Conservation (phyloP, 306 rosid genomes). For the Albizia julibrissin region DNA sequence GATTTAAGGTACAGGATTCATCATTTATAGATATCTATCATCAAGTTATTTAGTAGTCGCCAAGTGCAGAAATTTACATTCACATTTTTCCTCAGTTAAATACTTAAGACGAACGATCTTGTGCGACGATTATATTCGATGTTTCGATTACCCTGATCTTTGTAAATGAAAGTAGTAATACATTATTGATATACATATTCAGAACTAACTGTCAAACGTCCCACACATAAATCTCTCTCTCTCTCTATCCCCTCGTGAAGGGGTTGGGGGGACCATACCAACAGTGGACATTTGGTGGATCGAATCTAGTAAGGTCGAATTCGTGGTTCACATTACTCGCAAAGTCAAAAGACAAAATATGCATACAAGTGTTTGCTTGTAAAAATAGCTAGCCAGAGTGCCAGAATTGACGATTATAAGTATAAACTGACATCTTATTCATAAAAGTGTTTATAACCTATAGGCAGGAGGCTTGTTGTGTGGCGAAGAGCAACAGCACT, state of each 20-base stretch:
- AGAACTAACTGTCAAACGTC: slow-evolving; percentile 14
- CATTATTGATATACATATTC: slow-evolving; percentile 13
- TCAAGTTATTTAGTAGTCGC: not conserved
- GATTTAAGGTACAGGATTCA: not conserved
- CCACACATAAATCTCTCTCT: not conserved
- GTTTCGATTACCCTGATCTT: not conserved
- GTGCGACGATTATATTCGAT: not conserved
- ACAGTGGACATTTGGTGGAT: not conserved
- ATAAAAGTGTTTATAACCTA: not conserved
- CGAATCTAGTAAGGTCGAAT: not conserved
- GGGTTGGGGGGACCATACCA: not conserved
- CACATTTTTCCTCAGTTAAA: not conserved
- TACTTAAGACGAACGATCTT: not conserved
- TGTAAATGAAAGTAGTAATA: slow-evolving; percentile 4
- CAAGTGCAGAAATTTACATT: not conserved
- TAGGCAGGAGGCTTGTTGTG: not conserved
- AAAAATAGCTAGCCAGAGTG: slow-evolving; percentile 19
- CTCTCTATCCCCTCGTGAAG: not conserved
- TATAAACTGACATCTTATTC: slow-evolving; percentile 4
- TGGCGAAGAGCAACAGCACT: slow-evolving; percentile 8
- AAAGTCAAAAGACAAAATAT: too few relatives aligned
- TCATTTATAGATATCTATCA: not conserved
- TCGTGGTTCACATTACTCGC: too few relatives aligned
- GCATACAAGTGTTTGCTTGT: slow-evolving; percentile 1
- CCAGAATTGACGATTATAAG: not conserved